These are phyloP conservation scores for Dendrostoma leiphaemia DNA, from an alignment of 2,329 filamentous ascomycete genomes.

Conservation along the genomic window DNA sequence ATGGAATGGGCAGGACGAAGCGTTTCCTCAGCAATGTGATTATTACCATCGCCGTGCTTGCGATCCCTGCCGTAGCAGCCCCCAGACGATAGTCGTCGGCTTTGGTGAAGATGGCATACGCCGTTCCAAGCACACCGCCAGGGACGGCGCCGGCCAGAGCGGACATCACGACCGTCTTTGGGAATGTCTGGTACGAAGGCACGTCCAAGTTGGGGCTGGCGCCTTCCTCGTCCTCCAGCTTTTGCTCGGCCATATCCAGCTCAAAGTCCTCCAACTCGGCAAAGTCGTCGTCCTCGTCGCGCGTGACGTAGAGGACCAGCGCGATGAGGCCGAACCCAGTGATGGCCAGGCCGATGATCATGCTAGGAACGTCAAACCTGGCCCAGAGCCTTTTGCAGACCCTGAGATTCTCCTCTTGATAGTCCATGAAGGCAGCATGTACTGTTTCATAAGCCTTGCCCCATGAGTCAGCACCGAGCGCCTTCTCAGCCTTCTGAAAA, in stretches of 20 bases:
- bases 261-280: conserved; percentile 54
- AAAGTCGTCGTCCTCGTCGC: conserved; percentile 53
- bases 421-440: conserved; percentile 63
- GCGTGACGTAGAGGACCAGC: conserved; percentile 70
- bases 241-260: conserved; percentile 58
- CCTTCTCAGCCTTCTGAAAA: conserved; percentile 53
- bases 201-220: conserved; percentile 26
- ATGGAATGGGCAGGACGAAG: conserved; percentile 59
- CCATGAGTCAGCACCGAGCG: conserved; percentile 32
- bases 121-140: conserved; percentile 31
- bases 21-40: conserved; percentile 38
- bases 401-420: conserved; percentile 74
- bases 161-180: conserved; percentile 37
- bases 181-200: conserved; percentile 34
- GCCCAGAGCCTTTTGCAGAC: conserved; percentile 88
- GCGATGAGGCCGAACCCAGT: conserved; percentile 66
- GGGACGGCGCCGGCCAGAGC: conserved; percentile 34
- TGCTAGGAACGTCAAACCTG: conserved; percentile 82
- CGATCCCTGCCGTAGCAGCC: conserved; percentile 40
- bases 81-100: conserved; percentile 41
- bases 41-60: conserved; percentile 40
- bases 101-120: conserved; percentile 31
- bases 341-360: conserved; percentile 75
- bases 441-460: conserved; percentile 36
- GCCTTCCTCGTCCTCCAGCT: conserved; percentile 51